Base-by-base conservation (phyloP, 2,329 filamentous ascomycete species). In the Epichloe festucae region DNA sequence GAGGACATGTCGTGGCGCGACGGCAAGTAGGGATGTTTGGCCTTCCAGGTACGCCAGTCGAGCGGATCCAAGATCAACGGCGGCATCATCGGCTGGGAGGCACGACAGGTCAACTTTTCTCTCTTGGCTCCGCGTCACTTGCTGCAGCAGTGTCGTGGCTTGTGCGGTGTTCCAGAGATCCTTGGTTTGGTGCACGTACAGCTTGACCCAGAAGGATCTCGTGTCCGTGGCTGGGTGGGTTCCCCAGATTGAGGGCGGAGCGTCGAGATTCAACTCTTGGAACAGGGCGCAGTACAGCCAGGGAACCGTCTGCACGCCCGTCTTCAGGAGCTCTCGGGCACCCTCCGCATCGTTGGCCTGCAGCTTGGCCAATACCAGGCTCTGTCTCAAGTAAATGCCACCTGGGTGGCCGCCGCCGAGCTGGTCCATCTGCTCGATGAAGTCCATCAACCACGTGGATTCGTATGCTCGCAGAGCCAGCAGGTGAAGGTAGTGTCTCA, bases 231-330 rank as follows among this genome's bases (percentile, higher is more conserved):
- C 77, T 1, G 82, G 79, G 60, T 81, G 76, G 54, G 83, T 77
- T 49, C 87, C 90, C 91, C 93, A 97, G 35, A 97, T 78, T 0
- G 82, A 78, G 36, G 83, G 83, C 1, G 93, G 90, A 7, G 87
- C 69, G 58, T 89, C 84, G 34, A 96, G 74, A 56, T 85, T 82
- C 27, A 97, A 73, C 46, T 88, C 85, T 59, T 87, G 84, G 64
- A 91, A 93, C 4, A 98, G 72, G 21, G 82, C 75, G 50, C 79
- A 82, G 60, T 91, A 89, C 2, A 96, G 74, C 89, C 90, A 98
- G 0, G 93, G 91, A 50, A 89, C 80, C 31, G 73, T 73, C 52
- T 80, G 74, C 65, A 96, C 85, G 2, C 88, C 85, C 7, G 75
- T 71, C 5, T 74, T 72, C 7, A 97, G 74, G 6, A 81, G 70